Conservation (phyloP, 2,329 filamentous ascomycete genomes). For the Trichoderma semiorbis region DNA sequence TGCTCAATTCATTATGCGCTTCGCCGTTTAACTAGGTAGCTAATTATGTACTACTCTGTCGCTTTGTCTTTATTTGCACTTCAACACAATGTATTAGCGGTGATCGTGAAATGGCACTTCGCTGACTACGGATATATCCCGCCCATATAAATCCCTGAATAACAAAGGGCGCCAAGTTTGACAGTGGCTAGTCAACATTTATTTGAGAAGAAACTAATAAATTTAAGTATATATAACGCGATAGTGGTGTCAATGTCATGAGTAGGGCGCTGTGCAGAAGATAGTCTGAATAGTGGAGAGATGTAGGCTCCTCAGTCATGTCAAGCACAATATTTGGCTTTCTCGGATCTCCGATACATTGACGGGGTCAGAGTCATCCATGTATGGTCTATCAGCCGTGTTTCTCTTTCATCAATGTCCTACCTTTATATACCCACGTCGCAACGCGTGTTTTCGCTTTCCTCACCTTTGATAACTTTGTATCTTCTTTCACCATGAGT, state of each 20-base stretch:
- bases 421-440: neutral
- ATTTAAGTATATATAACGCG: neutral
- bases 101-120: neutral
- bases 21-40: neutral
- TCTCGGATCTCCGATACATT: neutral
- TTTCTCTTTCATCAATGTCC: neutral
- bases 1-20: neutral
- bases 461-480: neutral
- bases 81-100: neutral
- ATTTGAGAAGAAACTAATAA: neutral
- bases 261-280: neutral
- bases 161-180: neutral
- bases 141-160: neutral
- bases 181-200: neutral
- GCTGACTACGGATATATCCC: neutral
- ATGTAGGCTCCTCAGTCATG: neutral
- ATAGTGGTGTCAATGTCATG: neutral
- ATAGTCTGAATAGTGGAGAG: neutral
- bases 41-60: neutral
- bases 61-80: neutral
- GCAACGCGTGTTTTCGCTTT: neutral
- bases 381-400: too few species aligned
- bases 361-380: neutral
- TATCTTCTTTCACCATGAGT: neutral
- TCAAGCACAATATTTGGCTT: neutral